Evolutionary conservation across 2,329 filamentous ascomycete genomes (phyloP).

Genomic region (Paramyrothecium sp.): DNA sequence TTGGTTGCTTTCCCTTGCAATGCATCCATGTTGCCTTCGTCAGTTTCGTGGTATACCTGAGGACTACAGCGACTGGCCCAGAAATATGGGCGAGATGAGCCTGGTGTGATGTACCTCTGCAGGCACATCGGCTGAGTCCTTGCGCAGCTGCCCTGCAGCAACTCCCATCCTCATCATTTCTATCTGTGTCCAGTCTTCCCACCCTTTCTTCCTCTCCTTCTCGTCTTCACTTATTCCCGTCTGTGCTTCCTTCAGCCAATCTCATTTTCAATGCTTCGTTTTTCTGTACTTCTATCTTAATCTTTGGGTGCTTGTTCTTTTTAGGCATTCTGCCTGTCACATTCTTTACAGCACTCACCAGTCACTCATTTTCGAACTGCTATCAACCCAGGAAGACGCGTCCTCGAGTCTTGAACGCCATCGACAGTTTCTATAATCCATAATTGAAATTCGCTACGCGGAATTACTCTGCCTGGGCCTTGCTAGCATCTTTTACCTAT

Average conservation of each 20-base stretch:
- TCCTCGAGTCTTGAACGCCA: not conserved
- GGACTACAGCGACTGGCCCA: too few species aligned
- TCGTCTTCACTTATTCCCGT: not conserved
- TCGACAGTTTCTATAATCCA: not conserved
- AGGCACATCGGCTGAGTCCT: not conserved
- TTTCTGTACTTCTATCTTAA: not conserved
- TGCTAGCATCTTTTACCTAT: too few species aligned
- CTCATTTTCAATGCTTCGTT: not conserved
- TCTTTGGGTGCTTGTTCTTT: not conserved
- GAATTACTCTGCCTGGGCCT: too few species aligned
- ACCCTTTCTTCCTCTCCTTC: not conserved
- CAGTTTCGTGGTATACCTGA: too few species aligned
- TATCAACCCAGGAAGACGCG: not conserved
- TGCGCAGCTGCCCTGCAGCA: not conserved
- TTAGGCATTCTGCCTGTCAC: not conserved
- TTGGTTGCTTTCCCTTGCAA: not conserved
- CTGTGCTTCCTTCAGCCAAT: not conserved
- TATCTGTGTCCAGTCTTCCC: not conserved
- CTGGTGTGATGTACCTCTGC: not conserved
- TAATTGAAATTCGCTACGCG: too few species aligned
- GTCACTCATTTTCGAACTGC: too few species aligned
- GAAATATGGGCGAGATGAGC: too few species aligned
- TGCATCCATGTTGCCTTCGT: not conserved
- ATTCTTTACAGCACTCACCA: not conserved
- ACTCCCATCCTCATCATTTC: not conserved